Evolutionary conservation across 768 basidiomycete genomes (phyloP).

Genomic region (Phaeolepiota aurea): DNA sequence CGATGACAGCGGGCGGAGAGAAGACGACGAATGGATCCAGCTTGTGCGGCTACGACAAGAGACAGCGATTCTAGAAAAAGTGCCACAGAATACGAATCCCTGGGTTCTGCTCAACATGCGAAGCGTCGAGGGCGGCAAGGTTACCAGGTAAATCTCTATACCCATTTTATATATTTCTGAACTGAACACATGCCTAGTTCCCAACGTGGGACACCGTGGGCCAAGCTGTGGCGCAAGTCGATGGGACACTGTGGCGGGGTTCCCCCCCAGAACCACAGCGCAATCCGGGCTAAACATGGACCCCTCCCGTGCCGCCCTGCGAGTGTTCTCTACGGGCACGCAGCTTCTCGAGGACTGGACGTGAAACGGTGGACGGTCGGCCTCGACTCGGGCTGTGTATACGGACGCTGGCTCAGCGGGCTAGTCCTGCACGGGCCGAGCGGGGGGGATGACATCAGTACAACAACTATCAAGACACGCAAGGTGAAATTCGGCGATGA

Average conservation of each 20-base stretch:
- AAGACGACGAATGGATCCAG: slow-evolving; percentile 9
- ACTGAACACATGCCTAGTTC: slow-evolving; percentile 3
- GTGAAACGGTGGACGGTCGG: slow-evolving; percentile 80
- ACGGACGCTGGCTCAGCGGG: slow-evolving; percentile 58
- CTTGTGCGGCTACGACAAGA: slow-evolving; percentile 57
- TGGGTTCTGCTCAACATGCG: slow-evolving; percentile 76
- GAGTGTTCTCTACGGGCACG: slow-evolving; percentile 84
- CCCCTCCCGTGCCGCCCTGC: slow-evolving; percentile 58
- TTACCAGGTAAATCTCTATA: slow-evolving; percentile 29
- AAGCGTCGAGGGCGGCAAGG: slow-evolving; percentile 33
- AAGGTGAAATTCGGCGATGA: too few species aligned
- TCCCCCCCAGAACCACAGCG: slow-evolving; percentile 7
- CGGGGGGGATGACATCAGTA: slow-evolving; percentile 1
- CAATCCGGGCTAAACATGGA: slow-evolving; percentile 7
- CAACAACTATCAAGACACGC: too few species aligned
- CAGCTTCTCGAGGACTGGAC: slow-evolving; percentile 73
- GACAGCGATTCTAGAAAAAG: slow-evolving; percentile 47
- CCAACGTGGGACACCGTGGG: slow-evolving; percentile 62
- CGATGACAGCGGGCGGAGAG: background rate
- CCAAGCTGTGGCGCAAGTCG: slow-evolving; percentile 62
- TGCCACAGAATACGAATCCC: slow-evolving; percentile 73
- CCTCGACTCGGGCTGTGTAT: slow-evolving; percentile 83
- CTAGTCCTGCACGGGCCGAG: slow-evolving; percentile 20
- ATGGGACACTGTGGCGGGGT: slow-evolving; percentile 55
- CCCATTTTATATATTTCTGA: background rate